A percentile compares a stretch with the other conserved stretches of the same genome.
Conservation (phyloP, 2,329 filamentous ascomycete species). For the Graphiopsis chlorocephala region DNA sequence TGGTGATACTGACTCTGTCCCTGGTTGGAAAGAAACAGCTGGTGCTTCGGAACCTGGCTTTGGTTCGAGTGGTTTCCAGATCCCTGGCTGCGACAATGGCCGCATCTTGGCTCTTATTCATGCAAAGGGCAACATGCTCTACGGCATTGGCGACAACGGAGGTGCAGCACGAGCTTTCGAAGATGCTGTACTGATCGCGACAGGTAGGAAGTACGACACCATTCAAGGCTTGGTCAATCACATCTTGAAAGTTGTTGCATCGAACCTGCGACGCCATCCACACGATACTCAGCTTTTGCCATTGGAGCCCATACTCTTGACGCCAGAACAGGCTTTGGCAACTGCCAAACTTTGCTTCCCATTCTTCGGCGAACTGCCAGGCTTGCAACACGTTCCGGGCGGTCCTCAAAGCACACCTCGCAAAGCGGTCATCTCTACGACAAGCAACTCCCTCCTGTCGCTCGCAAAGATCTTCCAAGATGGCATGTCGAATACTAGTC, state of each 20-base stretch:
- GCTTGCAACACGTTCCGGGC: constrained; percentile 63
- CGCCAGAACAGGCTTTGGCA: constrained; percentile 77
- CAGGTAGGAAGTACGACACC: constrained; percentile 66
- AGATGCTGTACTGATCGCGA: constrained; percentile 86
- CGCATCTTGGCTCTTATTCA: constrained; percentile 91
- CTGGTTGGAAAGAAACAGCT: constrained; percentile 40
- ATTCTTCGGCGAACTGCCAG: constrained; percentile 71
- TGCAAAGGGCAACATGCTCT: constrained; percentile 98
- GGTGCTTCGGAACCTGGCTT: constrained; percentile 55
- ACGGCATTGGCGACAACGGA: constrained; percentile 77
- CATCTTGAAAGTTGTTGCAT: constrained; percentile 67
- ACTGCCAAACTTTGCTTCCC: constrained; percentile 83
- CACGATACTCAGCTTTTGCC: constrained; percentile 31
- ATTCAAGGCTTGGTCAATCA: constrained; percentile 76
- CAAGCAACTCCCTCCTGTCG: constrained; percentile 91
- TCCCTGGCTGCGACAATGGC: constrained; percentile 84
- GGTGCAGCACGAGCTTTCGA: constrained; percentile 87
- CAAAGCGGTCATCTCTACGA: constrained; percentile 83
- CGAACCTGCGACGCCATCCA: constrained; percentile 27
- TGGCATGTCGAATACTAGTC: constrained; percentile 74
- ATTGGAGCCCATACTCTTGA: constrained; percentile 69
- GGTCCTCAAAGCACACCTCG: constrained; percentile 64
- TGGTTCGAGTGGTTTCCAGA: constrained; percentile 77
- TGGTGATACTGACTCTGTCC: constrained; percentile 37
- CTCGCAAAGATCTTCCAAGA: constrained; percentile 98